Evolutionary conservation across 805 yeast species (phyloP).

Genomic region (Candida golubevii): DNA sequence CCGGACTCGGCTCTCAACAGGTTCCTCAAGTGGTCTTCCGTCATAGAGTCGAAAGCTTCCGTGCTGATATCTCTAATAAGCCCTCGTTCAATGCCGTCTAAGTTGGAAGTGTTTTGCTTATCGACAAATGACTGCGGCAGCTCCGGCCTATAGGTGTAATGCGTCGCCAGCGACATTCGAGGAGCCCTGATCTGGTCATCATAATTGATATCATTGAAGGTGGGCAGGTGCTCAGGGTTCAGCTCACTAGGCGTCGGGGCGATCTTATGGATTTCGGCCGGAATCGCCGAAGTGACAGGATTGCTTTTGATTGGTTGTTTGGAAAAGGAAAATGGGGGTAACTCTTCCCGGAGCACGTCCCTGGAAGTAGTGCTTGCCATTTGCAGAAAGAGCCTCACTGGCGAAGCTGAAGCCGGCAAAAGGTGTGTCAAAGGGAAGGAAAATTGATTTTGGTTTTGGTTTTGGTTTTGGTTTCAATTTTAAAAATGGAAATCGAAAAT

Average conservation of each 20-base stretch:
- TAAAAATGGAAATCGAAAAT: too few relatives aligned
- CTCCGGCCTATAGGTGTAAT: slow-evolving; percentile 22
- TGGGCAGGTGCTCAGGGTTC: slow-evolving; percentile 12
- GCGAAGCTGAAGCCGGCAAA: too few relatives aligned
- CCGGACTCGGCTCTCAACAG: slow-evolving; percentile 4
- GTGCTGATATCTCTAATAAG: neutral
- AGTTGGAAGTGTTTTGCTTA: neutral
- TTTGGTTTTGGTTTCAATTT: too few relatives aligned
- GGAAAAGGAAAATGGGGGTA: slow-evolving; percentile 18
- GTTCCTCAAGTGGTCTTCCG: slow-evolving; percentile 3
- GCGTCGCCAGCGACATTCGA: slow-evolving; percentile 39
- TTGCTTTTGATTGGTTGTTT: slow-evolving; percentile 16
- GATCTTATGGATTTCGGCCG: slow-evolving; percentile 4
- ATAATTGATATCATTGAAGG: slow-evolving; percentile 32
- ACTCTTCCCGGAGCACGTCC: slow-evolving; percentile 9
- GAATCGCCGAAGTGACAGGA: slow-evolving; percentile 11
- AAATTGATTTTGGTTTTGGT: too few relatives aligned
- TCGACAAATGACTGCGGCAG: slow-evolving; percentile 15
- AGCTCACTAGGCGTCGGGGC: slow-evolving; percentile 1
- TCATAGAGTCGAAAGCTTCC: slow-evolving; percentile 1
- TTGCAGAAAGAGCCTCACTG: too few relatives aligned
- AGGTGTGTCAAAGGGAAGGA: too few relatives aligned
- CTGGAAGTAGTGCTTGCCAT: neutral
- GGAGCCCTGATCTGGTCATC: slow-evolving; percentile 56
- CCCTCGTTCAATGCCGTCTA: neutral